phyloP scores from a whole-genome alignment of 225 moss, liverwort and hornwort genomes.

The Sphagnum tenellum region DNA sequence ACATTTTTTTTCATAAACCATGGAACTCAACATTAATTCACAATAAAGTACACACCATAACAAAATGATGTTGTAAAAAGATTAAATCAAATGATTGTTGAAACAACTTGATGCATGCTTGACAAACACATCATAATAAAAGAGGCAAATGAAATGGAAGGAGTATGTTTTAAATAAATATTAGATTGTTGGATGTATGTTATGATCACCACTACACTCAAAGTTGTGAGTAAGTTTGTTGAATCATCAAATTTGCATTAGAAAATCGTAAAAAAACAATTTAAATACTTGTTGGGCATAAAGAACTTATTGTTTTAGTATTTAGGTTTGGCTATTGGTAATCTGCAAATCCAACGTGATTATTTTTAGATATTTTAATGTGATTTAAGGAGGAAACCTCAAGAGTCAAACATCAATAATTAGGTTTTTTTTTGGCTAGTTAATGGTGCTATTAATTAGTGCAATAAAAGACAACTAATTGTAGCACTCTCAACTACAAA shows the following conservation, averaged over 20 bases:
- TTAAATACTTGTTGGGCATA: constrained; percentile 1
- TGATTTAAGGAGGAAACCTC: constrained; percentile 2
- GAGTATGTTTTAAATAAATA: neutral
- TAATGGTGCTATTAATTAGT: neutral
- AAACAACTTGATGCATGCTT: too few species aligned
- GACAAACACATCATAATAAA: neutral
- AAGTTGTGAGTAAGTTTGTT: constrained; percentile 1
- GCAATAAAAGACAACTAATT: neutral
- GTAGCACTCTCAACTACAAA: neutral
- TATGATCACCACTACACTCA: neutral
- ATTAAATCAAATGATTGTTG: too few species aligned
- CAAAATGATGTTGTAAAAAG: too few species aligned
- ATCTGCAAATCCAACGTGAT: neutral
- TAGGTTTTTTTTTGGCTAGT: neutral
- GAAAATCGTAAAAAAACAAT: neutral
- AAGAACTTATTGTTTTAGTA: constrained; percentile 6
- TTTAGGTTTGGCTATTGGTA: too few species aligned
- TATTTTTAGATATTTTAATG: neutral
- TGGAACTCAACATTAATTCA: too few species aligned
- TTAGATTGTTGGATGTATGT: neutral
- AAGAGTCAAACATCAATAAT: neutral
- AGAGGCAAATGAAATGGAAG: neutral
- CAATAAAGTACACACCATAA: too few species aligned
- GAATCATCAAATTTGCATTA: neutral
- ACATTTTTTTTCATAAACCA: too few species aligned